Base-by-base conservation (phyloP, 2,329 filamentous ascomycete genomes). In the Sphaerulina musiva region DNA sequence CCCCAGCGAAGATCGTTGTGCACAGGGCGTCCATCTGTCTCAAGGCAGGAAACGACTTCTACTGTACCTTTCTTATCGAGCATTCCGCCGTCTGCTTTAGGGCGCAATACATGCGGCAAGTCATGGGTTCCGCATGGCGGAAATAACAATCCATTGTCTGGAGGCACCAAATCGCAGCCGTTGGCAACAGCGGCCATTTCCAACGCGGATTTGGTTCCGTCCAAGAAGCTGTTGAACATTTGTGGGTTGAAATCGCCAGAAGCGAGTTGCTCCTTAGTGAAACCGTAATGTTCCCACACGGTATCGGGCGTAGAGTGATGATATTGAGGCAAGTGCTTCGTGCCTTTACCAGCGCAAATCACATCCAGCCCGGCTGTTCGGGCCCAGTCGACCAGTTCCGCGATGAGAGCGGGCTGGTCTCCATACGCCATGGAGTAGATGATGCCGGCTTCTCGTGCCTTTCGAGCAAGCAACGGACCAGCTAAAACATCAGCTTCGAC, bases 141-240 rank as follows among this genome's bases (percentile, higher is more conserved):
- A 53, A 77, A 77, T 9, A 68, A 62, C 4, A 76, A 64, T 8
- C 74, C 74, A n/a, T 67, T 66, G 5, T 66, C 66, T 0, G 73
- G 74, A 10, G 73, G 72, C 7, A 61, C 68, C 20, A 77, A 63
- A 54, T 72, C 69, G 58, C 73, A 76, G 11, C 72, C 72, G 51
- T 76, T 77, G 4, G 74, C 70, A 0, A 76, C 74, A 10, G 74
- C 74, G 4, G 74, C 73, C 74, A 77, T 77, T 60, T 76, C 74
- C 4, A 76, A 62, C 0, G 73, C 73, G 1, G 69, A 73, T 59
- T 76, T 76, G 6, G 74, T 76, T n/a, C 74, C 74, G 53, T 77
- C 73, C 2, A 76, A 64, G 64, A 76, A 77, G 0, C 70, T 74
- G 59, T 76, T 76, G 69, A 76, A 76, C 72, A 76, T 77, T 45